These are phyloP conservation scores for Pelargonium australe DNA, from an alignment of 441 rosid species.

Conservation along the genomic window DNA sequence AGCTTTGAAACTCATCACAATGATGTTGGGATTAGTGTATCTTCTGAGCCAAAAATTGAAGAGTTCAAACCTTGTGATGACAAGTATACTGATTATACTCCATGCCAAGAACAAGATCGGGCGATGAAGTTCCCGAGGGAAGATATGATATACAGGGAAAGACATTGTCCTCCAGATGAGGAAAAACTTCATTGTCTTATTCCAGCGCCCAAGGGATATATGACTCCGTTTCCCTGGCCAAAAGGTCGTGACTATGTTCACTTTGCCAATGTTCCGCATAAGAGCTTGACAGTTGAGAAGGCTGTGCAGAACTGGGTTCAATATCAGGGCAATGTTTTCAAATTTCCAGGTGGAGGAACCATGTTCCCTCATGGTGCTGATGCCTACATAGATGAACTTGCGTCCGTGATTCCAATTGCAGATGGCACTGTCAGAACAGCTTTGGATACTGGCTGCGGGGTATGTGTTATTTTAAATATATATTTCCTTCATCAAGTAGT, in stretches of 20 bases:
- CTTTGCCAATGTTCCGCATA: constrained; percentile 92
- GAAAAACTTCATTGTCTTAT: constrained; percentile 73
- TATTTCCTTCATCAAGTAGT: not conserved
- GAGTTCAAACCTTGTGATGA: constrained; percentile 57
- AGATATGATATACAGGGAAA: constrained; percentile 79
- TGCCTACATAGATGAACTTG: constrained; percentile 83
- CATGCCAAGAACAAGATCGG: constrained; percentile 89
- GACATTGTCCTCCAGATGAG: constrained; percentile 70
- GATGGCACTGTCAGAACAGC: constrained; percentile 96
- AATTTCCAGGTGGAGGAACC: constrained; percentile 98
- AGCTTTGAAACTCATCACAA: constrained; percentile 92
- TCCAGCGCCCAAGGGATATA: constrained; percentile 91
- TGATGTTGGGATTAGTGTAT: constrained; percentile 35
- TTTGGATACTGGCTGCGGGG: constrained; percentile 98
- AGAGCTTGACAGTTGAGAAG: constrained; percentile 94
- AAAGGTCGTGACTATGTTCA: constrained; percentile 96
- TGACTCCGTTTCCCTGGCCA: constrained; percentile 95
- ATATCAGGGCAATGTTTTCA: constrained; percentile 84
- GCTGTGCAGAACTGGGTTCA: constrained; percentile 99
- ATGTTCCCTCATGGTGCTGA: constrained; percentile 99
- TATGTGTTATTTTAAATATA: constrained; percentile 26
- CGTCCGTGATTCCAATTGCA: constrained; percentile 74
- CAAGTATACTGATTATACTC: constrained; percentile 74
- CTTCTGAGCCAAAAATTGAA: constrained; percentile 46
- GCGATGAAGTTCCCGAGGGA: constrained; percentile 97